phyloP scores from a whole-genome alignment of 495 filamentous ascomycete genomes.

The Echria macrotheca region DNA sequence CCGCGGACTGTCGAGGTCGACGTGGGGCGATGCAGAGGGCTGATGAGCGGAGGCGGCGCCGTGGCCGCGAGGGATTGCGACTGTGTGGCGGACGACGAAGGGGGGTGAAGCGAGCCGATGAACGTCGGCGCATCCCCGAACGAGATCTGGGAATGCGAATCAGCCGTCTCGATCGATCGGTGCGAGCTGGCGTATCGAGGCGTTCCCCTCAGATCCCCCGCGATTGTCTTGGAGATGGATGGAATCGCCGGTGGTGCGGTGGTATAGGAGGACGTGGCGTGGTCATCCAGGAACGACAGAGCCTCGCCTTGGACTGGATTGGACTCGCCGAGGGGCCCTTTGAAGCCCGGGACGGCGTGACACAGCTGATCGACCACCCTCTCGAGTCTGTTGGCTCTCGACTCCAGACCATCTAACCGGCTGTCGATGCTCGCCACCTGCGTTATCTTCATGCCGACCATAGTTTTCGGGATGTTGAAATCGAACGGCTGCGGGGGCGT shows the following conservation, averaged over 20 bases:
- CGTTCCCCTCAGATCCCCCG: conserved; percentile 20
- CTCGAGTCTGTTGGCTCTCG: conserved; percentile 43
- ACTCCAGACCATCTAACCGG: conserved; percentile 41
- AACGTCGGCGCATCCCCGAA: conserved; percentile 37
- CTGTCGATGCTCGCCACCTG: conserved; percentile 47
- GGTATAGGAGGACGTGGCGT: conserved; percentile 14
- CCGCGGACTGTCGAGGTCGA: conserved; percentile 40
- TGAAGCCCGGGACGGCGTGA: conserved; percentile 35
- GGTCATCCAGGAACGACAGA: background rate
- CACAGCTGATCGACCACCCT: conserved; percentile 39
- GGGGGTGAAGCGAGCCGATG: conserved; percentile 32
- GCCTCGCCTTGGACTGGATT: conserved; percentile 6
- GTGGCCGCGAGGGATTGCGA: conserved; percentile 18
- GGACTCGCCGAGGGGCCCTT: conserved; percentile 22
- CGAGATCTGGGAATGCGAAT: conserved; percentile 31
- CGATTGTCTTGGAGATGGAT: conserved; percentile 20
- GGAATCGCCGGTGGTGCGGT: conserved; percentile 26
- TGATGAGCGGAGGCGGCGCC: conserved; percentile 6
- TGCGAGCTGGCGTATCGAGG: conserved; percentile 28
- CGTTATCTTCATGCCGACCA: conserved; percentile 51
- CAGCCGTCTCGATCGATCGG: conserved; percentile 29
- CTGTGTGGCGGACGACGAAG: conserved; percentile 25
- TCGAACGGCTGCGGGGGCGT: conserved; percentile 49
- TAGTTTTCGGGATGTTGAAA: conserved; percentile 40
- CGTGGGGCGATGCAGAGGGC: conserved; percentile 22